Conservation (phyloP, 2,329 filamentous ascomycete genomes). For the Nemania sp. region DNA sequence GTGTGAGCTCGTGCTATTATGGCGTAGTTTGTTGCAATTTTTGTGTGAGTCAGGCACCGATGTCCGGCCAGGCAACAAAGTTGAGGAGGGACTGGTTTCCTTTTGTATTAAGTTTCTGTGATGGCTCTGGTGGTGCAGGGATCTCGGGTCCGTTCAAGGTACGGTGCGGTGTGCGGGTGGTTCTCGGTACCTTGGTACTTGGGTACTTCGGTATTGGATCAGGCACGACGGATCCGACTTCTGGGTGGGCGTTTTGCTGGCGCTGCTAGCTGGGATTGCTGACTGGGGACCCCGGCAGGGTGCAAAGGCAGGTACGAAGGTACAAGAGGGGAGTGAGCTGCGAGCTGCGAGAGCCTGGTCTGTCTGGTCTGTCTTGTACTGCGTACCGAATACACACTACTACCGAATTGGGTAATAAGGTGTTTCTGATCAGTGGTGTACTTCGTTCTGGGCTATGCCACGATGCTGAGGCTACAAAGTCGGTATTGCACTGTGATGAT, state of each 20-base stretch:
- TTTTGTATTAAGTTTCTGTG: constrained; percentile 49
- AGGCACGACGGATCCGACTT: constrained; percentile 41
- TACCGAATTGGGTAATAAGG: constrained; percentile 34
- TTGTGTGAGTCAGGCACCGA: constrained; percentile 55
- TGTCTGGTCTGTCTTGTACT: too few relatives aligned
- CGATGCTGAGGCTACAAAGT: constrained; percentile 18
- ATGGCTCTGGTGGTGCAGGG: constrained; percentile 45
- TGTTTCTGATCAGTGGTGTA: constrained; percentile 19
- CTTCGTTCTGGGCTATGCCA: constrained; percentile 30
- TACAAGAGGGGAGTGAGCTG: constrained; percentile 9
- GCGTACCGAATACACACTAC: constrained; percentile 21
- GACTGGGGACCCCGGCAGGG: constrained; percentile 27
- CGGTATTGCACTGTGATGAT: constrained; percentile 31
- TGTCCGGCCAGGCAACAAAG: constrained; percentile 50
- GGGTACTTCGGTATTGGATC: constrained; percentile 34
- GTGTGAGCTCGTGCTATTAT: constrained; percentile 47
- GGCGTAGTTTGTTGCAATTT: constrained; percentile 47
- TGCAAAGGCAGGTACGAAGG: constrained; percentile 31
- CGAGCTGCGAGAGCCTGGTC: constrained; percentile 1
- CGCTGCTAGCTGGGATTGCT: constrained; percentile 36
- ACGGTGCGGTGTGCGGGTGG: constrained; percentile 38
- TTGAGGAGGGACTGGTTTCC: constrained; percentile 45
- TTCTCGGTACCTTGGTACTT: constrained; percentile 34
- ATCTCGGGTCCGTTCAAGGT: constrained; percentile 35
- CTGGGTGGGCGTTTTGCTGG: constrained; percentile 38